Conservation (phyloP, 2,329 filamentous ascomycete species). For the Didymella sp. region DNA sequence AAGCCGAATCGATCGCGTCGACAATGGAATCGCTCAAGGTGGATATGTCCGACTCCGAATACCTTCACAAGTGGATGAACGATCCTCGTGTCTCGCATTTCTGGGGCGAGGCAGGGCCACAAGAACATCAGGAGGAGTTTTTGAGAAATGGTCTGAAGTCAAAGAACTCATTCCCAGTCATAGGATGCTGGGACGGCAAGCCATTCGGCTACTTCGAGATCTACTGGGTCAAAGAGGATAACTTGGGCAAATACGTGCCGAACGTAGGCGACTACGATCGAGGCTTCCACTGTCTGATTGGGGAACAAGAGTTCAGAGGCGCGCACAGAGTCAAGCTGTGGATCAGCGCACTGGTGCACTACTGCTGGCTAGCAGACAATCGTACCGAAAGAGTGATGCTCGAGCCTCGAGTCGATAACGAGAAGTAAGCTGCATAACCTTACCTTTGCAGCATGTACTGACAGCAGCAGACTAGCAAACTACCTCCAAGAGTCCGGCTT, state of each 20-base stretch:
- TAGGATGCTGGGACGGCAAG: slow-evolving; percentile 92
- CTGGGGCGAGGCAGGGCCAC: slow-evolving; percentile 74
- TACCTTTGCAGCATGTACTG: slow-evolving; percentile 6
- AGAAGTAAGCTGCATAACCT: slow-evolving; percentile 67
- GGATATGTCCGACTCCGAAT: slow-evolving; percentile 64
- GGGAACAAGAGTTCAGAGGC: slow-evolving; percentile 90
- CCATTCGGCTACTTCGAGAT: slow-evolving; percentile 98
- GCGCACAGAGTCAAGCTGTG: slow-evolving; percentile 77
- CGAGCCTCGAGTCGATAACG: slow-evolving; percentile 91
- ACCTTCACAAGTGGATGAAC: slow-evolving; percentile 88
- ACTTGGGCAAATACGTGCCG: slow-evolving; percentile 71
- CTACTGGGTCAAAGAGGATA: slow-evolving; percentile 97
- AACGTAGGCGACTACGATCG: slow-evolving; percentile 81
- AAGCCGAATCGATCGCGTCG: slow-evolving; percentile 58
- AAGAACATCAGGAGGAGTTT: slow-evolving; percentile 68
- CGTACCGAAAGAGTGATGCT: slow-evolving; percentile 83
- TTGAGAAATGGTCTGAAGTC: slow-evolving; percentile 69
- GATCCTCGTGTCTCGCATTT: slow-evolving; percentile 82
- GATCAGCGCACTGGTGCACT: slow-evolving; percentile 88
- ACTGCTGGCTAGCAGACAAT: slow-evolving; percentile 76
- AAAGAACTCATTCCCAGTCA: slow-evolving; percentile 84
- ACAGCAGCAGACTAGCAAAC: slow-evolving; percentile 64
- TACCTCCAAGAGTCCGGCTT: slow-evolving; percentile 81
- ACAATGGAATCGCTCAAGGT: slow-evolving; percentile 39
- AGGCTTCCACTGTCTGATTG: slow-evolving; percentile 86